phyloP scores from a whole-genome alignment of 352 stramenopile genomes.

The Globisporangium rhizosaccharum region DNA sequence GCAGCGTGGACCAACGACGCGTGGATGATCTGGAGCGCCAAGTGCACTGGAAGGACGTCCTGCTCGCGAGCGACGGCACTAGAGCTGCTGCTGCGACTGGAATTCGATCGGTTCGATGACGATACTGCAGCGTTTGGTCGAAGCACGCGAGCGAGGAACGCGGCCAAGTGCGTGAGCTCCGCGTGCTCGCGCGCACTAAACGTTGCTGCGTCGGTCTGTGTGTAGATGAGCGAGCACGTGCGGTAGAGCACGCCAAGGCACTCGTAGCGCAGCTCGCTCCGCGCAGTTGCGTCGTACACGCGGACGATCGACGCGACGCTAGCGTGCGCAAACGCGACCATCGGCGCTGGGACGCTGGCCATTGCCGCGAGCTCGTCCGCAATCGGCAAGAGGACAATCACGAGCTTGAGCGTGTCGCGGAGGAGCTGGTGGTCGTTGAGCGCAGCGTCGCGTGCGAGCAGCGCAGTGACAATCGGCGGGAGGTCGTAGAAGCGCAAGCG shows the following conservation, averaged over 20 bases:
- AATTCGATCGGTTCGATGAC: not conserved
- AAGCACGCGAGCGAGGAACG: constrained; percentile 51
- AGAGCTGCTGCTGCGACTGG: not conserved
- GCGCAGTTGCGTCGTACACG: constrained; percentile 49
- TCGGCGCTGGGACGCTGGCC: constrained; percentile 15
- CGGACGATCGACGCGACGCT: constrained; percentile 43
- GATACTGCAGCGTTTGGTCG: constrained; percentile 27
- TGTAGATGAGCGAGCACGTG: constrained; percentile 35
- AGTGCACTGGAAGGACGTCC: constrained; percentile 23
- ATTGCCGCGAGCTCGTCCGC: constrained; percentile 21
- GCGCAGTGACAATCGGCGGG: constrained; percentile 34
- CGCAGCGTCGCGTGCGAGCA: constrained; percentile 37
- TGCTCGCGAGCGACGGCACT: constrained; percentile 13
- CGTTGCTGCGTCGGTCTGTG: constrained; percentile 14
- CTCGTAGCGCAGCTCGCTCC: constrained; percentile 44
- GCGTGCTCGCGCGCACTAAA: constrained; percentile 20
- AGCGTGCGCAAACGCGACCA: constrained; percentile 32
- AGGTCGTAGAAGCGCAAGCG: constrained; percentile 35
- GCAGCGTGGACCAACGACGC: constrained; percentile 19
- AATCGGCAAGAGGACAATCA: constrained; percentile 43
- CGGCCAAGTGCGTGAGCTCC: constrained; percentile 34
- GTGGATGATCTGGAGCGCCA: constrained; percentile 51
- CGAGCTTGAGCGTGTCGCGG: constrained; percentile 50
- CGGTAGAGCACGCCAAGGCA: constrained; percentile 50
- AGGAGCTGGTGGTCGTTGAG: constrained; percentile 42